Percentiles rank a stretch among this genome's conserved stretches.
phyloP scores from a whole-genome alignment of 1,284 basidiomycete species.

The Peniophora sp. region DNA sequence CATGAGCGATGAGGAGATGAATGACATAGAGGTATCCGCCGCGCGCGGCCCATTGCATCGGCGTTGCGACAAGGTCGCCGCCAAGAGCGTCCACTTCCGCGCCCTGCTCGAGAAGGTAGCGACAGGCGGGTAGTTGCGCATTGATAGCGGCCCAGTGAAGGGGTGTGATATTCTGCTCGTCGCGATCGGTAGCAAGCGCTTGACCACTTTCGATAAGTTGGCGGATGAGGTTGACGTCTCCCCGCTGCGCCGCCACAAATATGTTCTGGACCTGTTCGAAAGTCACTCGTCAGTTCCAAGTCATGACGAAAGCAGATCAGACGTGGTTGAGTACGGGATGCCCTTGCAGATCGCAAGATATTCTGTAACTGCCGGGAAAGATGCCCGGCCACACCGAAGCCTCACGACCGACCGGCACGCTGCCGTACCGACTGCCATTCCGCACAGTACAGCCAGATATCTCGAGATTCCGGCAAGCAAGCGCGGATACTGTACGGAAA shows the following conservation, averaged over 20 bases:
- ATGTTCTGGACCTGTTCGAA: slow-evolving; percentile 35
- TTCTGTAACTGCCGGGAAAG: background rate
- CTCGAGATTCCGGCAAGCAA: no score
- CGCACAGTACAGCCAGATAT: background rate
- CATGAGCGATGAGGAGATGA: slow-evolving; percentile 81
- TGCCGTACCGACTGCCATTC: background rate
- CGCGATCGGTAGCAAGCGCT: slow-evolving; percentile 73
- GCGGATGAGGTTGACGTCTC: slow-evolving; percentile 66
- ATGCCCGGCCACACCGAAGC: no score
- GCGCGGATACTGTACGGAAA: background rate
- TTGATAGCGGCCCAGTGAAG: slow-evolving; percentile 98
- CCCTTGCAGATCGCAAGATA: no score
- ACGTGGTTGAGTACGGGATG: no score
- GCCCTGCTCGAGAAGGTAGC: slow-evolving; percentile 85
- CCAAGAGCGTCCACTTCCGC: slow-evolving; percentile 93
- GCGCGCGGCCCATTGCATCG: slow-evolving; percentile 96
- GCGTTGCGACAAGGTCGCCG: slow-evolving; percentile 92
- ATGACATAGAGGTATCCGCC: slow-evolving; percentile 95
- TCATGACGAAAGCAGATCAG: slow-evolving; percentile 14
- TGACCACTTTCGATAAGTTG: slow-evolving; percentile 67
- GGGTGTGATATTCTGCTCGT: slow-evolving; percentile 88
- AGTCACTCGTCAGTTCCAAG: background rate
- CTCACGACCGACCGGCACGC: background rate
- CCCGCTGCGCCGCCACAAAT: slow-evolving; percentile 83
- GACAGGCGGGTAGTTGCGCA: slow-evolving; percentile 73